These are phyloP conservation scores for Rhamnella rubrinervis DNA, from an alignment of 331 rosid genomes.

Conservation along the genomic window DNA sequence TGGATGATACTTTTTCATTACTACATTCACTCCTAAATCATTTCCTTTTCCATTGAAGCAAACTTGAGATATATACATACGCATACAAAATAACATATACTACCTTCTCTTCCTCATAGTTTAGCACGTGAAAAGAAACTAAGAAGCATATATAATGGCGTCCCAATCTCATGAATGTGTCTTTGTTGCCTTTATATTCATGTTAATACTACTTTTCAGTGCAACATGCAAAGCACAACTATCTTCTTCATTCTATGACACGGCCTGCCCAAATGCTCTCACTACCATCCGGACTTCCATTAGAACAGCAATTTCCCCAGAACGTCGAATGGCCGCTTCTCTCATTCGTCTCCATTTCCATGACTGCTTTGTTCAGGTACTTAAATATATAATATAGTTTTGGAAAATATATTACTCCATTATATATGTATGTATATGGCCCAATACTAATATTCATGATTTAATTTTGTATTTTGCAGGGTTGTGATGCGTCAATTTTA, in stretches of 20 bases:
- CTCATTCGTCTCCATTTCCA: slow-evolving; percentile 19
- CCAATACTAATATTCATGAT: too few species aligned
- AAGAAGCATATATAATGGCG: too few species aligned
- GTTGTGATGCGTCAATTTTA: slow-evolving; percentile 53
- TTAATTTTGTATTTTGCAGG: slow-evolving; percentile 18
- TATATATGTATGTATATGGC: too few species aligned
- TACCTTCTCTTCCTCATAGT: too few species aligned
- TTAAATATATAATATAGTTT: too few species aligned
- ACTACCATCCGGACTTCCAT: not conserved
- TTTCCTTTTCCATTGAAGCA: too few species aligned
- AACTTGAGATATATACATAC: too few species aligned
- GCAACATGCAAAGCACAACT: not conserved
- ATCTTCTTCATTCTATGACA: not conserved
- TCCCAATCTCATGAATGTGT: not conserved
- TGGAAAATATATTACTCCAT: too few species aligned
- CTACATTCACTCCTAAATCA: too few species aligned
- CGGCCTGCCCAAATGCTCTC: not conserved
- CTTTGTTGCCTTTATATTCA: not conserved
- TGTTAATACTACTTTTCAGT: not conserved
- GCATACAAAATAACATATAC: too few species aligned
- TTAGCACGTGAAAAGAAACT: too few species aligned
- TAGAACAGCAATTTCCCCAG: not conserved
- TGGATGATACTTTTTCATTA: too few species aligned
- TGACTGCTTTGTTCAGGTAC: slow-evolving; percentile 20
- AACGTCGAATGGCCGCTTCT: slow-evolving; percentile 15